These are phyloP conservation scores for Sicyos baderoa DNA, from an alignment of 306 rosid species.

Conservation along the genomic window DNA sequence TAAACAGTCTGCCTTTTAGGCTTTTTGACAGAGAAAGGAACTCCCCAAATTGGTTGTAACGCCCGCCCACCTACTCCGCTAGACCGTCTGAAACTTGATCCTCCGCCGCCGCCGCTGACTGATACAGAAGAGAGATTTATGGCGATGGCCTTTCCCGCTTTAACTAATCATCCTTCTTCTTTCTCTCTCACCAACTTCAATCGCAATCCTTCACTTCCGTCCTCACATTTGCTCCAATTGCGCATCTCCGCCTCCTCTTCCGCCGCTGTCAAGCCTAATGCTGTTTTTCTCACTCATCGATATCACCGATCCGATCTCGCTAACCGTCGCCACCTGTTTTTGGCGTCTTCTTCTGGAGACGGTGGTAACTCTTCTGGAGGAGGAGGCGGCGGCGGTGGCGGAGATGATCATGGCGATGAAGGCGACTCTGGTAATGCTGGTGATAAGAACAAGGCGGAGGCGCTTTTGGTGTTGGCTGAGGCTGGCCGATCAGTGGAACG, in stretches of 20 bases:
- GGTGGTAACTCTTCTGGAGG: slow-evolving; percentile 13
- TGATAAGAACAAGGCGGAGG: slow-evolving; percentile 40
- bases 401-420: slow-evolving; percentile 19
- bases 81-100: neutral
- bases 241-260: slow-evolving; percentile 22
- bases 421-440: slow-evolving; percentile 34
- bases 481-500: slow-evolving; percentile 59
- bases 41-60: neutral
- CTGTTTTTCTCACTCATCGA: slow-evolving; percentile 21
- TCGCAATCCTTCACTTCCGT: slow-evolving; percentile 19
- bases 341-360: slow-evolving; percentile 22
- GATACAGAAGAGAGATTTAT: too few species aligned
- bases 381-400: slow-evolving; percentile 18
- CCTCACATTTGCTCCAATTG: slow-evolving; percentile 23
- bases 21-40: too few species aligned
- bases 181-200: slow-evolving; percentile 30
- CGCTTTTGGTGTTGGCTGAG: slow-evolving; percentile 49
- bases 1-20: neutral
- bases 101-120: neutral
- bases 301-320: slow-evolving; percentile 1
- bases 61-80: slow-evolving; percentile 10
- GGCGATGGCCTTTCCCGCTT: slow-evolving; percentile 66
- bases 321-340: slow-evolving; percentile 12
- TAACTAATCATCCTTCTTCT: slow-evolving; percentile 24
- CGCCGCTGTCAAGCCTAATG: slow-evolving; percentile 18